A percentile compares a stretch with the other conserved stretches of the same genome.
phyloP scores from a whole-genome alignment of 768 basidiomycete species.

The Leucocoprinus birnbaumii region DNA sequence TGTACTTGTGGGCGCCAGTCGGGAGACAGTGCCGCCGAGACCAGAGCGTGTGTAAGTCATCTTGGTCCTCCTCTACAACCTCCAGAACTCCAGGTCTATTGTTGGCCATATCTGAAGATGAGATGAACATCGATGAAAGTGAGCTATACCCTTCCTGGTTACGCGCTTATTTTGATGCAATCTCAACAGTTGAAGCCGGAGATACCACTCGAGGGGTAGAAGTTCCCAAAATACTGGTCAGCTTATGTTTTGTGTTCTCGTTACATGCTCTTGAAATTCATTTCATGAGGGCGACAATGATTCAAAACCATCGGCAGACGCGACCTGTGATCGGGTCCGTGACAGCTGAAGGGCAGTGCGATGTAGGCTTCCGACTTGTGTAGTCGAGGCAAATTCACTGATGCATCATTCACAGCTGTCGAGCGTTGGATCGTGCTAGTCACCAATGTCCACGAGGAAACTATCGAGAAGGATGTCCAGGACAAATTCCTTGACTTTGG shows the following conservation, averaged over 20 bases:
- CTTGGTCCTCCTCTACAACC: conserved; percentile 11
- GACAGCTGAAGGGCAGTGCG: conserved; percentile 71
- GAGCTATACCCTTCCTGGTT: conserved; percentile 15
- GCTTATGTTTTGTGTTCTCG: conserved; percentile 14
- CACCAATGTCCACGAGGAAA: conserved; percentile 96
- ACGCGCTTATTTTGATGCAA: neutral
- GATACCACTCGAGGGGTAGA: conserved; percentile 78
- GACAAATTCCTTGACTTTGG: conserved; percentile 97
- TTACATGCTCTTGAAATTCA: neutral
- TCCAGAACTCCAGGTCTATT: conserved; percentile 7
- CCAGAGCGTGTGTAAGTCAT: neutral
- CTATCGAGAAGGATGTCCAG: conserved; percentile 94
- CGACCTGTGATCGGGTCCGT: conserved; percentile 77
- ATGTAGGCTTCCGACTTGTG: conserved; percentile 45
- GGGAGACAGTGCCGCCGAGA: neutral
- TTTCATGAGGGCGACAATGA: conserved; percentile 56
- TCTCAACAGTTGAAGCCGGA: conserved; percentile 47
- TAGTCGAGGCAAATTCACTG: conserved; percentile 1
- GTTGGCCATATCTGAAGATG: conserved; percentile 85
- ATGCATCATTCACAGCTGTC: conserved; percentile 61
- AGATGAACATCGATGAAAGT: conserved; percentile 92
- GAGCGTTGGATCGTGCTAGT: conserved; percentile 99
- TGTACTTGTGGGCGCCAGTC: too few species aligned
- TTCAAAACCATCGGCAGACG: conserved; percentile 54
- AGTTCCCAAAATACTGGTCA: conserved; percentile 78